Percentiles rank a stretch among this genome's conserved stretches.
These are phyloP conservation scores for Aspergillus sp. DNA, from an alignment of 2,329 filamentous ascomycete genomes.

Conservation along the genomic window DNA sequence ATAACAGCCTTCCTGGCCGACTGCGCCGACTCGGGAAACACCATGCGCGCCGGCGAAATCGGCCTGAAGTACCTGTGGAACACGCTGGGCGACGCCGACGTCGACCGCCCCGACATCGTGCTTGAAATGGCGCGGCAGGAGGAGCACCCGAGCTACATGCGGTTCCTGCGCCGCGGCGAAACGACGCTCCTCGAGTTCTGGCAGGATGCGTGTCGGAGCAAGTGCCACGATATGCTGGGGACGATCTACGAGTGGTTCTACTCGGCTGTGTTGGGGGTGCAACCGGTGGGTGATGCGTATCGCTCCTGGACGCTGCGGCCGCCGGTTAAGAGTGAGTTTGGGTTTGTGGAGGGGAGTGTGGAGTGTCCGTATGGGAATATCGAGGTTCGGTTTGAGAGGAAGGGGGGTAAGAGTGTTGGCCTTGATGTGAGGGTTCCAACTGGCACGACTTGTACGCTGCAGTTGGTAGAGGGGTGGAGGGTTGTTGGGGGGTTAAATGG, in stretches of 20 bases:
- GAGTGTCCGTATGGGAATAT: conserved; percentile 30
- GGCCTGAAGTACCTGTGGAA: conserved; percentile 30
- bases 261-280: conserved; percentile 45
- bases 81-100: conserved; percentile 24
- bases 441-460: neutral
- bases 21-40: conserved; percentile 16
- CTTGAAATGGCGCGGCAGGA: conserved; percentile 50
- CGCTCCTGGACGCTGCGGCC: conserved; percentile 46
- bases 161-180: conserved; percentile 52
- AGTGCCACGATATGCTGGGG: conserved; percentile 60
- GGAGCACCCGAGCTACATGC: conserved; percentile 55
- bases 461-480: neutral
- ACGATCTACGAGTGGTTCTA: conserved; percentile 57
- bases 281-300: conserved; percentile 45
- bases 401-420: neutral
- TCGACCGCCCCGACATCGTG: conserved; percentile 28
- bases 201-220: conserved; percentile 77
- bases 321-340: conserved; percentile 48
- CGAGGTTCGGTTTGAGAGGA: neutral
- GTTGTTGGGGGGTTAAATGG: neutral
- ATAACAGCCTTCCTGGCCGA: conserved; percentile 28
- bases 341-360: conserved; percentile 26
- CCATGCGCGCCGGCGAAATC: conserved; percentile 30
- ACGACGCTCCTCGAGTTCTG: conserved; percentile 82
- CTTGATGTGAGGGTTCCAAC: neutral